A percentile compares a stretch with the other conserved stretches of the same genome.
Evolutionary conservation across 2,329 filamentous ascomycete genomes (phyloP).

Genomic region (Cryphonectria nitschkei): DNA sequence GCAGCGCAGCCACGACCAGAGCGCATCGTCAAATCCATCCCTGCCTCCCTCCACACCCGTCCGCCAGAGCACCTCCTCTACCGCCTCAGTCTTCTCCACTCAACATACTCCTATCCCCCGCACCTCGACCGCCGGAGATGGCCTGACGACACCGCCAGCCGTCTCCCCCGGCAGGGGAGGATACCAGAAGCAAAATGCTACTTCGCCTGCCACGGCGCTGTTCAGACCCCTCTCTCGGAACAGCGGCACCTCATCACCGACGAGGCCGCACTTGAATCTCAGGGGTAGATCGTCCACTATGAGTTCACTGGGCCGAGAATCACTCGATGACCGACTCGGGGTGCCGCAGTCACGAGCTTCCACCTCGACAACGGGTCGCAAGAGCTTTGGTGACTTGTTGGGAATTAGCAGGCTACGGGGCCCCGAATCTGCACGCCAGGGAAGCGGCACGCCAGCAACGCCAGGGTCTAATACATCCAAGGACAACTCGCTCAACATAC

Average conservation of each 20-base stretch:
- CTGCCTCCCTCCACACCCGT: conserved; percentile 45
- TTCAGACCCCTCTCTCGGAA: conserved; percentile 53
- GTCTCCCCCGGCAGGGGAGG: conserved; percentile 40
- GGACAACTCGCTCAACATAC: conserved; percentile 79
- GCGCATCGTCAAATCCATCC: conserved; percentile 48
- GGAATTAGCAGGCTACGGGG: conserved; percentile 77
- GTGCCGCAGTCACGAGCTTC: conserved; percentile 75
- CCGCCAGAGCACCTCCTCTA: conserved; percentile 28
- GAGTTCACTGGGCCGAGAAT: conserved; percentile 76
- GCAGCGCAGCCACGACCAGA: conserved; percentile 56
- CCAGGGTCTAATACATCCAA: conserved; percentile 75
- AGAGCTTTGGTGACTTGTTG: conserved; percentile 90
- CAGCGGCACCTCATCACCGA: conserved; percentile 70
- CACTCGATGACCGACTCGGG: conserved; percentile 70
- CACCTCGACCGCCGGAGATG: conserved; percentile 36
- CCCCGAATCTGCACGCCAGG: conserved; percentile 72
- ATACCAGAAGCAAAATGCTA: conserved; percentile 41
- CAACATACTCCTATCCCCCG: conserved; percentile 31
- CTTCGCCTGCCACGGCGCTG: conserved; percentile 54
- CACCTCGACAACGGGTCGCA: conserved; percentile 79
- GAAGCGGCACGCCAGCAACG: conserved; percentile 69
- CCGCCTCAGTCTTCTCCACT: conserved; percentile 19
- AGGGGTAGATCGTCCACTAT: conserved; percentile 87
- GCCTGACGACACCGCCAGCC: conserved; percentile 38
- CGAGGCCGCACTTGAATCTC: conserved; percentile 60